Conservation (phyloP, 176 grass and related monocot genomes). For the Cymbopogon citratus region DNA sequence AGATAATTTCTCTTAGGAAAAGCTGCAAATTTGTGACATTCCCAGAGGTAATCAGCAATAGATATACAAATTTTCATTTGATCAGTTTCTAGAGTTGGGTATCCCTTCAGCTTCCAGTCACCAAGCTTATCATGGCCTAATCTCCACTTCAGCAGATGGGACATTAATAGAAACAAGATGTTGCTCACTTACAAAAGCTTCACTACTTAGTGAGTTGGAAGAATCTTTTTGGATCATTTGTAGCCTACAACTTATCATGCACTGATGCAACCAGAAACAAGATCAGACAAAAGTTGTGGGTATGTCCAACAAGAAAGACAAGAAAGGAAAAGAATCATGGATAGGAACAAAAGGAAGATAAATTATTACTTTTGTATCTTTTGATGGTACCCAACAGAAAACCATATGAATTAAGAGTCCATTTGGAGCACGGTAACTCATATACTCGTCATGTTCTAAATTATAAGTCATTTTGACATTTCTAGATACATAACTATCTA, state of each 20-base stretch:
- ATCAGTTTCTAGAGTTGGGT: neutral
- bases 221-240: constrained; percentile 24
- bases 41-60: neutral
- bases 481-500: neutral
- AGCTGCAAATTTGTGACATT: neutral
- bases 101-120: neutral
- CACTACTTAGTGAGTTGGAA: constrained; percentile 25
- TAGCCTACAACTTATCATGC: constrained; percentile 15
- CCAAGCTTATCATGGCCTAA: neutral
- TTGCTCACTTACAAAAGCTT: constrained; percentile 22
- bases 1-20: neutral
- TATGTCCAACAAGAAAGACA: constrained; percentile 23
- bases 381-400: neutral
- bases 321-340: constrained; percentile 18
- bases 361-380: neutral
- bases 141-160: neutral
- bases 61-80: neutral
- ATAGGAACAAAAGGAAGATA: neutral
- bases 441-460: too few species aligned
- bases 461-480: too few species aligned
- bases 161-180: constrained; percentile 29
- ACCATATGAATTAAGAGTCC: neutral
- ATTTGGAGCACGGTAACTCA: neutral
- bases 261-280: constrained; percentile 22
- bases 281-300: constrained; percentile 10